Percentiles rank a stretch among this genome's conserved stretches.
Conservation (phyloP, 2,329 filamentous ascomycete species). For the Lachnellula hyalina region DNA sequence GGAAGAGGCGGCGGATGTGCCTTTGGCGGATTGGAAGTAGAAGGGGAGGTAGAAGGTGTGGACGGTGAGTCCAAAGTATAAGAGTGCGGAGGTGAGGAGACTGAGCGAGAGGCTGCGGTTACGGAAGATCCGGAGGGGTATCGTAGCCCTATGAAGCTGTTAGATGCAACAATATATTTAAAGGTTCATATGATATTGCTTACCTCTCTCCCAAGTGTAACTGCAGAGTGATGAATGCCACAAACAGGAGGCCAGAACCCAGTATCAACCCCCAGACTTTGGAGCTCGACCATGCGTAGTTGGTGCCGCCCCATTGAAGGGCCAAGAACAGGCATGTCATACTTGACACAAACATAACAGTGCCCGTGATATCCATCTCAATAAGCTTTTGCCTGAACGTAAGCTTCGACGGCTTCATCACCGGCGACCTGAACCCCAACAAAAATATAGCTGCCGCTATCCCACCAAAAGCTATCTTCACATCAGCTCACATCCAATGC, state of each 20-base stretch:
- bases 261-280: conserved; percentile 37
- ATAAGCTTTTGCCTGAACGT: conserved; percentile 37
- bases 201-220: conserved; percentile 37
- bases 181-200: conserved; percentile 24
- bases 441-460: conserved; percentile 31
- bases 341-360: conserved; percentile 38
- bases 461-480: conserved; percentile 29
- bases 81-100: background rate
- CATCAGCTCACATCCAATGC: background rate
- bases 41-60: conserved; percentile 24
- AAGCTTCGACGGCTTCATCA: conserved; percentile 28
- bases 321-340: conserved; percentile 39
- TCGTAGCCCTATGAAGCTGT: conserved; percentile 27
- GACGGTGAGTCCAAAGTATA: conserved; percentile 2
- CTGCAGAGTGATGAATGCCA: conserved; percentile 34
- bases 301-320: conserved; percentile 40
- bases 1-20: conserved; percentile 12
- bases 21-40: conserved; percentile 31
- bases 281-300: conserved; percentile 38
- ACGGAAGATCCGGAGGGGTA: conserved; percentile 34
- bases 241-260: conserved; percentile 25
- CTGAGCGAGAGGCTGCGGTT: conserved; percentile 27
- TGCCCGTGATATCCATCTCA: conserved; percentile 41
- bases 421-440: conserved; percentile 35
- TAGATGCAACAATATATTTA: background rate